Base-by-base conservation (phyloP, 2,329 filamentous ascomycete genomes). In the Thermochaetoides dissita region DNA sequence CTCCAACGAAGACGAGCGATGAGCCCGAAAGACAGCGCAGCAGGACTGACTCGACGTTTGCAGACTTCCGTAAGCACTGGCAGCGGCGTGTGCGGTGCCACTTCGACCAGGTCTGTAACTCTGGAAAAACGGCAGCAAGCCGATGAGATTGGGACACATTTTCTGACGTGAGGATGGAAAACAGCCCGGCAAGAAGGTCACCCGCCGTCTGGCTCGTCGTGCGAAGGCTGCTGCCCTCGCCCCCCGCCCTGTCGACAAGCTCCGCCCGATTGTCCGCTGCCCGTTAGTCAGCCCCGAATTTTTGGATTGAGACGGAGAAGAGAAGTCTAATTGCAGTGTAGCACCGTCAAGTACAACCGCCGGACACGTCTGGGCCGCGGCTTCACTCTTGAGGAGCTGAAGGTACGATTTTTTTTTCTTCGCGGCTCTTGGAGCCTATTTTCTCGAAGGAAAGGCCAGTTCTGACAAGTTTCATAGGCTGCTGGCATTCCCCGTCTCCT, bases 61-160 rank as follows among this genome's bases (percentile, higher is more conserved):
- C 63, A 91, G 84, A 95, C 68, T 94, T 94, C 85, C 88, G 86
- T 74, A 95, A 94, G 86, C 88, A 98, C 79, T 98, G 91, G 91
- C 88, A 96, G 73, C 85, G 87, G 74, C 85, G 88, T 74, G 91
- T 98, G 66, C 85, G 87, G 73, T 84, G 85, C 71, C 91, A 98
- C 79, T 98, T 98, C 76, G 87, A 98, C 78, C 91, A 96, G 87
- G 89, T 94, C 46, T 46, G 48, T 53, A 50, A 56, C n/a, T 7
- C 34, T 3, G 34, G 40, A 28, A 30, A 45, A 36, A 46, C 31
- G 51, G 55, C 50, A 50, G 54, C 34, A 42, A 44, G 36, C 12
- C 31, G 9, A n/a, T n/a, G 42, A 31, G 12, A 46, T 43, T 38
- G 42, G 56, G 48, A 29, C n/a, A 24, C 37, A 40, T 45, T 34